phyloP scores from a whole-genome alignment of 148 eudicot genomes.

The Rhododendron kiyosumense region DNA sequence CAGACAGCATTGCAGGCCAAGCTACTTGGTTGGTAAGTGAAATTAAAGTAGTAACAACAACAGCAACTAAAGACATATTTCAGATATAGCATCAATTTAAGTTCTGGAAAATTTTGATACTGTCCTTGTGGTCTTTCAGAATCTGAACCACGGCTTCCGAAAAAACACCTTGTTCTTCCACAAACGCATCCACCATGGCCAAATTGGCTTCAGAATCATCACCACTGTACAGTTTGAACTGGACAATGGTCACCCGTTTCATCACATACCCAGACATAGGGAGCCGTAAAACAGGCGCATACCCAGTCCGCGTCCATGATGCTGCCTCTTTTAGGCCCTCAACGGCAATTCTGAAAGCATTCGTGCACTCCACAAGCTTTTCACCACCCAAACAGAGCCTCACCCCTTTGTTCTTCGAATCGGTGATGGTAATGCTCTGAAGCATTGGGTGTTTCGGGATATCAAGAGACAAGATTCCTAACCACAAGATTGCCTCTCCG shows the following conservation, averaged over 20 bases:
- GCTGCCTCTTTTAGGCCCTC: no score
- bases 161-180: not conserved
- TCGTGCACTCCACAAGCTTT: not conserved
- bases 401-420: not conserved
- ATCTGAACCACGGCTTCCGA: not conserved
- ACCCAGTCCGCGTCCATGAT: not conserved
- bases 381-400: not conserved
- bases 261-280: not conserved
- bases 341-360: not conserved
- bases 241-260: not conserved
- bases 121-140: not conserved
- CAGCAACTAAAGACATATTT: no score
- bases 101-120: not conserved
- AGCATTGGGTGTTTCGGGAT: not conserved
- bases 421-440: not conserved
- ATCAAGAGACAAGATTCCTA: not conserved
- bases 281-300: not conserved
- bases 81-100: no score
- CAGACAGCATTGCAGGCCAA: no score
- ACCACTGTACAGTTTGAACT: not conserved
- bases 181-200: not conserved
- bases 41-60: no score
- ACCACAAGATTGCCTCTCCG: not conserved
- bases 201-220: not conserved
- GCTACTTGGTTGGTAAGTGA: no score